A percentile compares a stretch with the other conserved stretches of the same genome.
Conservation (phyloP, 31 red algal genomes). For the Porphyra umbilicalis region DNA sequence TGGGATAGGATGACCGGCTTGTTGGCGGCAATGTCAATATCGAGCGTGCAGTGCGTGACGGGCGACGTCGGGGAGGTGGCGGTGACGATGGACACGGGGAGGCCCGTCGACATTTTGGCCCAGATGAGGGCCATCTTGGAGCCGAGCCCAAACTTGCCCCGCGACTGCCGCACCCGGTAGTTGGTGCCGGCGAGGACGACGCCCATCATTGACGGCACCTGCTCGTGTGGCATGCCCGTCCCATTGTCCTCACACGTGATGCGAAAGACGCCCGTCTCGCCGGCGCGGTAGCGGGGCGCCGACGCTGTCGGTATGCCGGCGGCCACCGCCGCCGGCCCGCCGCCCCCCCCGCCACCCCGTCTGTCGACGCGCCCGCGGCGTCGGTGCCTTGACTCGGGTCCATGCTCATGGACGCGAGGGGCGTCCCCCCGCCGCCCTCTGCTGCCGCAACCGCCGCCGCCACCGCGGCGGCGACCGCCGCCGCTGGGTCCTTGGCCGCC, state of each 20-base stretch:
- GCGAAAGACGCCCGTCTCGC: conserved; percentile 45
- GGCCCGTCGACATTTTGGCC: conserved; percentile 88
- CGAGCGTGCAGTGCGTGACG: conserved; percentile 63
- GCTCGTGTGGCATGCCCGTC: conserved; percentile 75
- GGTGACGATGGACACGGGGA: conserved; percentile 60
- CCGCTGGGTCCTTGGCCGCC: not conserved
- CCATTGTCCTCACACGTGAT: conserved; percentile 82
- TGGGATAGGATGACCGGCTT: conserved; percentile 54
- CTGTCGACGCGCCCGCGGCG: not conserved
- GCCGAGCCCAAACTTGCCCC: conserved; percentile 94
- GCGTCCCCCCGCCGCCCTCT: too few relatives aligned
- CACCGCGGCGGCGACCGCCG: not conserved
- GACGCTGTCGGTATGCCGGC: not conserved
- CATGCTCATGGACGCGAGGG: not conserved
- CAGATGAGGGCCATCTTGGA: conserved; percentile 96
- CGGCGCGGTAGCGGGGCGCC: conserved; percentile 3
- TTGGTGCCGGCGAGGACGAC: conserved; percentile 84
- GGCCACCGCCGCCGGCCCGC: not conserved
- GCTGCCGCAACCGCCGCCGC: not conserved
- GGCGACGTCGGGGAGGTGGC: conserved; percentile 2
- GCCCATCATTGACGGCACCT: conserved; percentile 87
- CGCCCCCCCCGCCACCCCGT: not conserved
- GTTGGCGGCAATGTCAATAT: conserved; percentile 88
- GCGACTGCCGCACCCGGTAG: conserved; percentile 79
- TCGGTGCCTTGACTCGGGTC: not conserved